Evolutionary conservation across 129 eudicot species (phyloP), one percentile per base, ranked within the genome.

Genomic region (Dittrichia graveolens): DNA sequence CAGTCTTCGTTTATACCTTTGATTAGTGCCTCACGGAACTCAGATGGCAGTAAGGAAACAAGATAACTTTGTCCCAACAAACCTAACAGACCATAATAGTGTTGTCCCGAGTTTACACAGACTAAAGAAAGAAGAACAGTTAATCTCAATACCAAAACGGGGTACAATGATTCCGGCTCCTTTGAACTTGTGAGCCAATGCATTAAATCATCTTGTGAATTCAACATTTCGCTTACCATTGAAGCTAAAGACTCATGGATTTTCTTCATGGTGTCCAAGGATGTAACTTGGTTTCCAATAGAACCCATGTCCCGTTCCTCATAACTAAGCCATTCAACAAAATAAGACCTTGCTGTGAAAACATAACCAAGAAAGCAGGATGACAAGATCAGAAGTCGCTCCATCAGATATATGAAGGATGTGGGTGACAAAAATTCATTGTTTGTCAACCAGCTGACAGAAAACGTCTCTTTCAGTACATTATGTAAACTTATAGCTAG

Each of bases 391-490:
- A 86, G 31, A 63, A 91, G 83, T 1, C 85, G 79, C 71, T 91
- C 95, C 14, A 83, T 57, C 54, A 91, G 81, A 79, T 91, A 88
- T 50, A 88, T 37, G 72, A 88, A 91, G 71, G 88, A 77, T 42
- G 69, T 7, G 3, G 92, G 88, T 15, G 87, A 75, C 62, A 91
- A 74, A 55, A 42, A 83, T 54, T 85, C 89, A 52, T 19, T 1
- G 7, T 35, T 7, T 35, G 12, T 59, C 69, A 67, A 74, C 83
- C 85, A 78, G 13, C 81, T 61, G n/a, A 57, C 68, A 67, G 31
- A 15, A 44, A 38, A 80, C 13, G 79, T 61, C 52, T 78, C 85
- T 65, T 79, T 44, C 47, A 91, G 50, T 50, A 80, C 78, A 9
- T 48, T 44, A 58, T 7, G 61, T 14, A 91, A 64, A 19, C 56